Evolutionary conservation across 805 yeast genomes (phyloP).

Genomic region (Saccharomycopsis amapae): DNA sequence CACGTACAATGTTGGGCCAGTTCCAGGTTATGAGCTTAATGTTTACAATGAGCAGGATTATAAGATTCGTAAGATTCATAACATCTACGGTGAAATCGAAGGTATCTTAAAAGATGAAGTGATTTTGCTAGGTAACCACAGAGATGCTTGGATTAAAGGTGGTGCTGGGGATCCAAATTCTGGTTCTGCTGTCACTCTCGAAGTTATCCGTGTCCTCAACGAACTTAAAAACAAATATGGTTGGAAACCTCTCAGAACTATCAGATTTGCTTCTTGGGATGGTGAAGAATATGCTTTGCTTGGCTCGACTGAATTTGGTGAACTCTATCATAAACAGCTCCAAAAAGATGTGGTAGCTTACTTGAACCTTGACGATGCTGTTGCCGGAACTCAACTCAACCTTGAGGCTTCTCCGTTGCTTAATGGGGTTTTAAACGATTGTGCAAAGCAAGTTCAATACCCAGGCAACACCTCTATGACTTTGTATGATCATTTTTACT

Average conservation of each 20-base stretch:
- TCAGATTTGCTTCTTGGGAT: constrained; percentile 72
- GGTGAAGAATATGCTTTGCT: constrained; percentile 68
- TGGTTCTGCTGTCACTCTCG: constrained; percentile 60
- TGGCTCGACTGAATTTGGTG: constrained; percentile 77
- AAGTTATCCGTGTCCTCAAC: constrained; percentile 53
- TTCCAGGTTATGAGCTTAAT: constrained; percentile 38
- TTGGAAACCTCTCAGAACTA: constrained; percentile 69
- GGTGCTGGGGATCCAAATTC: constrained; percentile 78
- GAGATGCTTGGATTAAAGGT: constrained; percentile 76
- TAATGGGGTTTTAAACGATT: constrained; percentile 37
- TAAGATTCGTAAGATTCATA: constrained; percentile 52
- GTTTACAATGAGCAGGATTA: constrained; percentile 56
- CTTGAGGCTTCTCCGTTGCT: constrained; percentile 56
- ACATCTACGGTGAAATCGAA: constrained; percentile 54
- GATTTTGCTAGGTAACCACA: constrained; percentile 64
- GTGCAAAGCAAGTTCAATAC: constrained; percentile 39
- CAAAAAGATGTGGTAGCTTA: constrained; percentile 54
- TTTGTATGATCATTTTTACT: constrained; percentile 33
- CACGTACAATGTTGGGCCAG: constrained; percentile 49
- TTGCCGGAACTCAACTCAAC: constrained; percentile 44
- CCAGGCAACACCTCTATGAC: constrained; percentile 32
- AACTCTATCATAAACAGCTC: constrained; percentile 42
- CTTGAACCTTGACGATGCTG: constrained; percentile 62
- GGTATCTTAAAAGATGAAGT: constrained; percentile 49
- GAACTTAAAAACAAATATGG: constrained; percentile 33